phyloP scores from a whole-genome alignment of 257 asterid genomes.

The Ophiorrhiza pumila region DNA sequence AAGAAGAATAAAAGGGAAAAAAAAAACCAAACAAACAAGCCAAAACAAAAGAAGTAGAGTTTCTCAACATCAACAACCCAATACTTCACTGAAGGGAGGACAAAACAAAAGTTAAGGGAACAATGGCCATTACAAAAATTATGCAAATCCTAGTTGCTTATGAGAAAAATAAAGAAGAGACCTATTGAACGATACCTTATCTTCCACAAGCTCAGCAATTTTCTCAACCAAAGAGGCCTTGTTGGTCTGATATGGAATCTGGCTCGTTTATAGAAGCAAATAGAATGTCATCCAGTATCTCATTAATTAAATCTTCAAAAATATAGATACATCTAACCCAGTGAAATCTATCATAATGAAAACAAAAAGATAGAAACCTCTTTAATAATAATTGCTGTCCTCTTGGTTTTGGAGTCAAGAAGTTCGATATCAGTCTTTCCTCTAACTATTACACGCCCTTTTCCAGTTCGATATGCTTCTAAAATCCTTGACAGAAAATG shows the following conservation, averaged over 20 bases:
- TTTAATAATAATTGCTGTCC: constrained; percentile 82
- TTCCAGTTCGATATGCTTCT: constrained; percentile 95
- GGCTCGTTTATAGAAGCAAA: constrained; percentile 31
- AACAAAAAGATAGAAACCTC: constrained; percentile 56
- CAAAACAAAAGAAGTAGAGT: neutral
- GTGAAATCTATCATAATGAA: neutral
- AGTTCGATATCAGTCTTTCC: constrained; percentile 95
- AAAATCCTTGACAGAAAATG: constrained; percentile 51
- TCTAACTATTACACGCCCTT: constrained; percentile 85
- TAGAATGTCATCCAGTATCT: neutral
- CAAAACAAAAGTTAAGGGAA: constrained; percentile 4
- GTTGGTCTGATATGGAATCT: constrained; percentile 97
- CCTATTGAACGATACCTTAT: constrained; percentile 48
- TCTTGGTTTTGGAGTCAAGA: constrained; percentile 77
- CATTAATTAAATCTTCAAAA: neutral
- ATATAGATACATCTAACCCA: neutral
- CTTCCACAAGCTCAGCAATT: constrained; percentile 93
- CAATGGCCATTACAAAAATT: neutral
- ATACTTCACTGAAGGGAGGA: neutral
- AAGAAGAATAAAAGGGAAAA: neutral
- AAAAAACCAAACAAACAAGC: too few relatives aligned
- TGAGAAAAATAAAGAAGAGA: neutral
- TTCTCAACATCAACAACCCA: neutral
- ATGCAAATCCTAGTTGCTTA: neutral
- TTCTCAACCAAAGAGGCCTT: constrained; percentile 94